Base-by-base conservation (phyloP, 768 basidiomycete genomes). In the Macrolepiota albuminosa region DNA sequence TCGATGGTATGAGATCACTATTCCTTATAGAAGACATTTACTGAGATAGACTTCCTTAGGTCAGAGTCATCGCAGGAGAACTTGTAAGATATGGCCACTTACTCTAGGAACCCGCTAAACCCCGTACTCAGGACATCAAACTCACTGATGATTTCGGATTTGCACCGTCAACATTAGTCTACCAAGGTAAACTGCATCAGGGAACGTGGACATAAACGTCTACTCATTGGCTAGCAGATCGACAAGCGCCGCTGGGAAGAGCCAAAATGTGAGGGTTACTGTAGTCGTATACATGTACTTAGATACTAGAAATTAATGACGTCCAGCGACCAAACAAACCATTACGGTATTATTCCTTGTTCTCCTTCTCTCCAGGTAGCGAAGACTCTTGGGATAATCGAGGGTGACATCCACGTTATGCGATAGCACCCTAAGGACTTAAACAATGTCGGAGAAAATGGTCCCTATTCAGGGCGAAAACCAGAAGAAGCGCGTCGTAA, bases 401-500 rank as follows among this genome's bases (percentile, higher is more conserved):
- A 37, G 46, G 18, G 45, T 39, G 26, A n/a, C 54, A 21, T 43
- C 48, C 49, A n/a, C 62, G 58, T 51, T 51, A 61, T 63, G 59
- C 53, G 53, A 63, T 61, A 60, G 56, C 10, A 49, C 47, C 52
- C 46, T 39, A 55, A 47, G 29, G 33, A 57, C 26, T 24, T 14
- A 33, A 59, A 64, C n/a, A 54, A 79, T 79, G 78, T 69, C 76
- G 47, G 78, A 77, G 54, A 78, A 76, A 71, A 84, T 86, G 83
- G 71, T 81, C 37, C 83, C 87, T 42, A 78, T 91, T 45, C 80
- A 88, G 42, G 89, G 89, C 14, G 92, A 92, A 71, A 76, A 70
- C 56, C 83, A 81, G 70, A 90, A 90, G 77, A 92, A 93, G 76
- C 87, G 94, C 59, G 94, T 96, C 56, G 94, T 95, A 75, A 56